Evolutionary conservation across 1,284 basidiomycete species (phyloP).

Genomic region (Malassezia pachydermatis): DNA sequence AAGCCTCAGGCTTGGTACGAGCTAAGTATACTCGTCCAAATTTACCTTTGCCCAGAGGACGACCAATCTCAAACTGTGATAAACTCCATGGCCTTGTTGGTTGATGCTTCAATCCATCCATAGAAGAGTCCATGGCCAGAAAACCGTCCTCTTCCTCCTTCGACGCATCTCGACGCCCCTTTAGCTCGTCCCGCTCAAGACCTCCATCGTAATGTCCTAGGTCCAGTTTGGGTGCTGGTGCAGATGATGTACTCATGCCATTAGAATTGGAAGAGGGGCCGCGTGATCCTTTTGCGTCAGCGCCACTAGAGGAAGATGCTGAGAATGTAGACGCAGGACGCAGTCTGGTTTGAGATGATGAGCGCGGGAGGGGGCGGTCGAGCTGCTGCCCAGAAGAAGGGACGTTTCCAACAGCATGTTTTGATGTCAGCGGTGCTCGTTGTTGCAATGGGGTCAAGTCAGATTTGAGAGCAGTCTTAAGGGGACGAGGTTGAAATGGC

Average conservation of each 20-base stretch:
- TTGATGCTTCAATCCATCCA: slow-evolving; percentile 21
- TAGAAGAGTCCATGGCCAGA: slow-evolving; percentile 19
- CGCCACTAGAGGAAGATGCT: not conserved
- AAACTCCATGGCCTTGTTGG: slow-evolving; percentile 60
- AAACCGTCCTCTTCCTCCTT: not conserved
- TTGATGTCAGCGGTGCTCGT: slow-evolving; percentile 11
- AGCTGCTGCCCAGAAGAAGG: not conserved
- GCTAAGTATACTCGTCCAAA: slow-evolving; percentile 99
- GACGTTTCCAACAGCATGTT: slow-evolving; percentile 3
- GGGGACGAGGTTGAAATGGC: slow-evolving; percentile 17
- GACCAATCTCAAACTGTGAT: slow-evolving; percentile 81
- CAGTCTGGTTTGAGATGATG: not conserved
- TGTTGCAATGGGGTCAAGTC: not conserved
- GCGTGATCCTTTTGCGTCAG: too few species aligned
- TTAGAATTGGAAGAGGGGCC: not conserved
- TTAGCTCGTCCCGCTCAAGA: slow-evolving; percentile 45
- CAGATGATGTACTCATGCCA: not conserved
- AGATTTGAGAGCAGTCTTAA: slow-evolving; percentile 6
- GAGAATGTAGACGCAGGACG: not conserved
- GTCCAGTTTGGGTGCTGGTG: slow-evolving; percentile 19
- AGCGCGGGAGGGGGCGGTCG: not conserved
- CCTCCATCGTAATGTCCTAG: slow-evolving; percentile 48
- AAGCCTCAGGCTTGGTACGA: slow-evolving; percentile 55
- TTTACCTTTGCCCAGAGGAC: slow-evolving; percentile 93
- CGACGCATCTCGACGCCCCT: slow-evolving; percentile 32